These are phyloP conservation scores for Pythium aphanidermatum DNA, from an alignment of 352 stramenopile species.

Conservation along the genomic window DNA sequence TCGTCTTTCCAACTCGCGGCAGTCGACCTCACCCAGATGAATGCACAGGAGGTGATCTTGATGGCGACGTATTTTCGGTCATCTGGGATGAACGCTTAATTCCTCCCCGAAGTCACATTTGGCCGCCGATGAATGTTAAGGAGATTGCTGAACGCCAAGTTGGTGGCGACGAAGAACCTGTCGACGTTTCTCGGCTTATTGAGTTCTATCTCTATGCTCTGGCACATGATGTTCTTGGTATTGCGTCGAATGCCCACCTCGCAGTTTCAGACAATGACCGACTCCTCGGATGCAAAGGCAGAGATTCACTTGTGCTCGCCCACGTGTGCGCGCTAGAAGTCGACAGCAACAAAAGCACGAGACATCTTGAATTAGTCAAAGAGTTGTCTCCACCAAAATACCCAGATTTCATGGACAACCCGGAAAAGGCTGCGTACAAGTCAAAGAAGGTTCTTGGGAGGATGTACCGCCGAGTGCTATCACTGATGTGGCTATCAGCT, in stretches of 20 bases:
- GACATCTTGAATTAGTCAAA: conserved; percentile 47
- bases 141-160: conserved; percentile 13
- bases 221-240: conserved; percentile 61
- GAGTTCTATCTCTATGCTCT: conserved; percentile 75
- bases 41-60: conserved; percentile 75
- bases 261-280: conserved; percentile 46
- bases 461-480: conserved; percentile 62
- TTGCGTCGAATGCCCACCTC: conserved; percentile 75
- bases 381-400: conserved; percentile 46
- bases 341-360: conserved; percentile 47
- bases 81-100: conserved; percentile 80
- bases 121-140: conserved; percentile 44
- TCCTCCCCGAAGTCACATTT: conserved; percentile 30
- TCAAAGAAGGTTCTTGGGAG: conserved; percentile 70
- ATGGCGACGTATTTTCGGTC: conserved; percentile 75
- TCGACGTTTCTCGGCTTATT: conserved; percentile 38
- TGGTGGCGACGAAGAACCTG: conserved; percentile 26
- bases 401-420: conserved; percentile 80
- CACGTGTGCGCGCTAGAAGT: conserved; percentile 69
- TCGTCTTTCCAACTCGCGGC: conserved; percentile 73
- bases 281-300: conserved; percentile 37
- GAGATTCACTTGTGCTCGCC: conserved; percentile 43
- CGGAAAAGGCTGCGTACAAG: conserved; percentile 50
- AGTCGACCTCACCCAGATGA: conserved; percentile 67
- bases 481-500: conserved; percentile 38